Base-by-base conservation (phyloP, 768 basidiomycete genomes). In the Panellus pusillus region DNA sequence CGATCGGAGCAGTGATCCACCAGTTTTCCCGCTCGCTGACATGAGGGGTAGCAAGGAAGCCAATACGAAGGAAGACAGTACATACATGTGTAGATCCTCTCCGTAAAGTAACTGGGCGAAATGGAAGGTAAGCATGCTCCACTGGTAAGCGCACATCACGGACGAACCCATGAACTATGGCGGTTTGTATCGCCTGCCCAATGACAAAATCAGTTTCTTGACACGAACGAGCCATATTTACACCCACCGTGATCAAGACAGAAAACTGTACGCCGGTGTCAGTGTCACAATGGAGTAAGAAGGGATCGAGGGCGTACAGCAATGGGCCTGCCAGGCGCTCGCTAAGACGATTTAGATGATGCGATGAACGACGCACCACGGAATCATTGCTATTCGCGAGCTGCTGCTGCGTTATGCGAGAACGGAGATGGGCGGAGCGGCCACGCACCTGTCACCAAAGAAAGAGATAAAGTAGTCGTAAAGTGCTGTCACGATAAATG, bases 401-500 rank as follows among this genome's bases (percentile, higher is more conserved):
- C 57, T 58, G 39, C 32, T 3, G 32, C 32, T 2, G 32, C 32
- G 32, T 35, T 7, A 35, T 3, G 24, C 24, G 3, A 24, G 24
- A 24, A 24, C 24, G 24, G 24, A 24, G 24, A 24, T 6, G 24
- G 24, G 6, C 24, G 24, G 24, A 24, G 24, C 6, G 24, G 18
- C 20, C n/a, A 52, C 58, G 41, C 47, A 53, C 50, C 38, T 64
- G 15, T 74, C 47, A 6, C 72, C 72, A 29, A 64, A 73, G 46
- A 66, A 58, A 2, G 20, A 12, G 43, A 73, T 72, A 1, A 70
- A 50, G 47, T 69, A 73, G 12, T 61, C 60, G 65, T 67, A 74
- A 35, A 74, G 58, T 2, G 72, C 66, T 36, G 58, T 35, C 28
- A 64, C 64, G 38, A 73, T 72, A 54, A 74, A 46, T 12, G 63